A percentile compares a stretch with the other conserved stretches of the same genome.
Conservation (phyloP, 208 protist species). For the Crithidia mellificae region DNA sequence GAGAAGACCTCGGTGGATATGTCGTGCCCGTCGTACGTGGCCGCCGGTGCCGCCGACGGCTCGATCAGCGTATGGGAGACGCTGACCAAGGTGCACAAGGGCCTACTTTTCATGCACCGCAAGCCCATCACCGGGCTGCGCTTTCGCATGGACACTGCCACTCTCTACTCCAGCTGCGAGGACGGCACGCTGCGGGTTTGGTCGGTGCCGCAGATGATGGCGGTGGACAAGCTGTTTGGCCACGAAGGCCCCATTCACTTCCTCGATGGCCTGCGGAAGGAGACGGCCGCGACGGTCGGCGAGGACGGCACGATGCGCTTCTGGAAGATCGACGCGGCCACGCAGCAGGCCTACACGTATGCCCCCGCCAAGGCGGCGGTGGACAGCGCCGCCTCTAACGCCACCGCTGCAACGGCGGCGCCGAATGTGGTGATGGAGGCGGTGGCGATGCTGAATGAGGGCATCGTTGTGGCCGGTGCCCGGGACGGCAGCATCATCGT, state of each 20-base stretch:
- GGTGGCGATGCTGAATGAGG: conserved; percentile 85
- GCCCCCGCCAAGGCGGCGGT: conserved; percentile 14
- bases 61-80: conserved; percentile 87
- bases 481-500: conserved; percentile 80
- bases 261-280: conserved; percentile 64
- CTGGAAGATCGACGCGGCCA: conserved; percentile 88
- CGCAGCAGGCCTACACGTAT: conserved; percentile 76
- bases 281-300: conserved; percentile 79
- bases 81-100: conserved; percentile 55
- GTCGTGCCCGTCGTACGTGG: conserved; percentile 81
- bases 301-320: conserved; percentile 89
- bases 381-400: neutral
- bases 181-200: conserved; percentile 89
- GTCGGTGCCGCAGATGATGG: conserved; percentile 83
- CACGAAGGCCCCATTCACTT: conserved; percentile 69
- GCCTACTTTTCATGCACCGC: conserved; percentile 84
- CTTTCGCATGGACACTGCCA: conserved; percentile 71
- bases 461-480: conserved; percentile 63
- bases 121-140: conserved; percentile 81
- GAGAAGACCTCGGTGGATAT: conserved; percentile 83
- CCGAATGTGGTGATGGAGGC: conserved; percentile 61
- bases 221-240: conserved; percentile 87
- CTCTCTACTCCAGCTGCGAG: conserved; percentile 69
- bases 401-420: conserved; percentile 1
- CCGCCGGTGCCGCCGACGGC: conserved; percentile 75